Conservation (phyloP, 768 basidiomycete genomes). For the Xerocomellus dryophilus region DNA sequence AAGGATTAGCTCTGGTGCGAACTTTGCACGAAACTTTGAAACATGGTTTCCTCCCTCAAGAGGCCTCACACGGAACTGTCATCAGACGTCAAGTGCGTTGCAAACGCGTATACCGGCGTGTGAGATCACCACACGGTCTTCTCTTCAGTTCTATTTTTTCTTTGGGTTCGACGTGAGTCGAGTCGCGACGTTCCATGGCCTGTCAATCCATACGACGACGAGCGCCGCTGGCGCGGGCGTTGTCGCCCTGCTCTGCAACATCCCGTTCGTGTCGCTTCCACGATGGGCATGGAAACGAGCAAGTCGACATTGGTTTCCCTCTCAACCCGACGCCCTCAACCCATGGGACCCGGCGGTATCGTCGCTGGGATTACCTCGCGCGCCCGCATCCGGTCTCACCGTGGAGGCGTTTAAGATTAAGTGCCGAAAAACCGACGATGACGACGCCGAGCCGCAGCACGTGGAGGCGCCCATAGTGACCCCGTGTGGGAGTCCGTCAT, state of each 20-base stretch:
- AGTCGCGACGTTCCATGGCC: background rate
- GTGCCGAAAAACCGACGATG: background rate
- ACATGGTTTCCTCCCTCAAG: background rate
- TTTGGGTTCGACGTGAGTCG: background rate
- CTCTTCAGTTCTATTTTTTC: background rate
- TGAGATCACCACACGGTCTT: slow-evolving; percentile 2
- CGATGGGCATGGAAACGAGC: slow-evolving; percentile 3
- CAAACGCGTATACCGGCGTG: background rate
- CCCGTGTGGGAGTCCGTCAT: too few relatives aligned
- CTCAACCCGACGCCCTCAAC: background rate
- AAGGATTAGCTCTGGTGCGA: background rate
- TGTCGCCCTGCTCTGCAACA: slow-evolving; percentile 4
- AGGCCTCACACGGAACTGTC: background rate
- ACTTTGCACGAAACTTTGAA: background rate
- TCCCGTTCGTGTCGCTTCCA: background rate
- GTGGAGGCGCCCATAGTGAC: too few relatives aligned
- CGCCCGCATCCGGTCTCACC: too few relatives aligned
- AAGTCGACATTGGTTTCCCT: background rate
- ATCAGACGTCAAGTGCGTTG: slow-evolving; percentile 7
- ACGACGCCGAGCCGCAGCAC: background rate
- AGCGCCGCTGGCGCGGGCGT: slow-evolving; percentile 6
- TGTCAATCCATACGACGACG: background rate
- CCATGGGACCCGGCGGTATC: background rate
- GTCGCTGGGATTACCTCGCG: background rate
- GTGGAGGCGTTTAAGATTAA: too few relatives aligned